Conservation (phyloP, 2,329 filamentous ascomycete genomes). For the Talaromyces marneffei region DNA sequence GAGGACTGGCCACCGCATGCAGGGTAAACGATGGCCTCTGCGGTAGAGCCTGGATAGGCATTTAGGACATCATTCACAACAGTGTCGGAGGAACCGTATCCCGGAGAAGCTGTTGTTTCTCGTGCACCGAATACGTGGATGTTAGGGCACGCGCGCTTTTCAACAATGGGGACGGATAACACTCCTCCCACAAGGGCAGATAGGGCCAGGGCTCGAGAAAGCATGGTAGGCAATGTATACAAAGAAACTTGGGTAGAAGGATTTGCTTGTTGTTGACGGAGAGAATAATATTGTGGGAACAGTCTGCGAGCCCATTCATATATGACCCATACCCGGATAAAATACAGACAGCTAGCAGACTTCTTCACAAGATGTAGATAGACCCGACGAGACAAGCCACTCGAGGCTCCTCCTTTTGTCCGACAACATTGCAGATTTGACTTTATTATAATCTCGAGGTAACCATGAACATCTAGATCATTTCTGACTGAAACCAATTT, state of each 20-base stretch:
- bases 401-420: background rate
- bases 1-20: constrained; percentile 57
- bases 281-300: background rate
- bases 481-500: background rate
- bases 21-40: constrained; percentile 54
- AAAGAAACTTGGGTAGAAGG: background rate
- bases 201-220: constrained; percentile 2
- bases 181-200: background rate
- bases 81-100: constrained; percentile 47
- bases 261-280: background rate
- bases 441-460: background rate
- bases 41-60: constrained; percentile 47
- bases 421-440: background rate
- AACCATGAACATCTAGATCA: background rate
- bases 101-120: constrained; percentile 45
- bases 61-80: constrained; percentile 48
- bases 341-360: background rate
- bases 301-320: background rate
- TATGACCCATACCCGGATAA: constrained; percentile 2
- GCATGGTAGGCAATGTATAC: background rate
- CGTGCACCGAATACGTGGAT: constrained; percentile 50
- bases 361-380: background rate
- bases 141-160: constrained; percentile 35
- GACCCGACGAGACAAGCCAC: background rate
- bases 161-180: background rate